Evolutionary conservation across 1,284 basidiomycete species (phyloP), one percentile per base, ranked within the genome.

Genomic region (Ustilago cynodontis): DNA sequence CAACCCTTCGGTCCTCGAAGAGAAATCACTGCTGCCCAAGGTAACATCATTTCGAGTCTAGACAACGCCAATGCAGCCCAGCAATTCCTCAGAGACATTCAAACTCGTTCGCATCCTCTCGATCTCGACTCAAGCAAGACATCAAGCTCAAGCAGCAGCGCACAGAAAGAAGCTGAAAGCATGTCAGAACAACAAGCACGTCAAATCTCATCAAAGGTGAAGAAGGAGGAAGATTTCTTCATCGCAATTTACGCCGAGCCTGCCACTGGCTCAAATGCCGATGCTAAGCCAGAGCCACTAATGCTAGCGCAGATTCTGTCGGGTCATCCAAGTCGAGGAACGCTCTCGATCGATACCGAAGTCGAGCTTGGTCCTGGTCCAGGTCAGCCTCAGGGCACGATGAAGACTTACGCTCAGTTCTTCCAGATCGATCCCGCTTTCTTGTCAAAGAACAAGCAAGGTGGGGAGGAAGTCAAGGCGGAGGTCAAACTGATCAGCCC

Each of bases 291-390:
- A 11, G 47, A 65, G 53, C 72, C 60, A 14, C 45, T 72, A 7
- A 20, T 77, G 54, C 59, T 65, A 7, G 63, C 61, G 7, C 68
- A 57, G 33, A 92, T 95, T 72, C 90, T 89, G 16, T 91, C 92
- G 0, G 94, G 94, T 1, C 93, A 93, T 84, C 93, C 93, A 0
- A 90, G 90, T 24, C 88, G 92, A 10, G 94, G 94, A 0, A 90
- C 90, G 0, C 87, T 95, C 18, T 90, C 92, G 0, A 87, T 95
- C 1, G 91, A 92, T 37, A 89, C 90, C 18, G 88, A 90, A 39
- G 88, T 88, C 28, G 90, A 92, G 3, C 90, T 93, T 0, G 79
- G 82, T 0, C 84, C 87, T 2, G 92, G 92, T 3, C 87, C 90
- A 16, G 80, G 82, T 1, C 90, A 93, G n/a, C 90, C 91, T 16